Base-by-base conservation (phyloP, 331 rosid genomes). In the Stylosanthes scabra region DNA sequence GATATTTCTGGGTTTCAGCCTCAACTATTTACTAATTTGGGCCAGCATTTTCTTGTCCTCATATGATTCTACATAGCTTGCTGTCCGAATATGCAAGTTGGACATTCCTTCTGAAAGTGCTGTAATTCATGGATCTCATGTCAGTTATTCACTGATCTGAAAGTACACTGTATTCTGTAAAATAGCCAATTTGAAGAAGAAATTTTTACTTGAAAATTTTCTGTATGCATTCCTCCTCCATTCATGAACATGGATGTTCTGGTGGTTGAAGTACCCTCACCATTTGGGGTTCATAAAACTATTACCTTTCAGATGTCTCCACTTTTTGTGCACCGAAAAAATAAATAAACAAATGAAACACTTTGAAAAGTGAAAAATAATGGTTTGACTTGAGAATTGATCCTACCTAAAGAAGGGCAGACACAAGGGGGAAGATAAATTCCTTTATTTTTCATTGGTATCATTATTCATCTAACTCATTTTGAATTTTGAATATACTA, bases 1-100 rank as follows among this genome's bases (percentile, higher is more conserved):
- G 68, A 83, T 78, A 79, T 79, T 75, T 75, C 37, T 78, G 46
- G 45, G 54, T 40, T 16, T 55, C 62, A 66, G 70, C 40, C 39
- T 47, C 60, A 20, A 27, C 44, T 57, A 63, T n/a, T 52, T 41
- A 13, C 64, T 25, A 52, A 12, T 65, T 65, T 52, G 31, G 78
- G 28, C 11, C 6, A 7, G 9, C 25, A 15, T 41, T 6, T 6
- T 54, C 58, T 42, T 61, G 72, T 66, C 65, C 72, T 37, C 28
- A 3, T 45, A 39, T 15, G 27, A 13, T 44, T 46, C 50, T 56
- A 61, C 68, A 82, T 63, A 65, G 72, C 51, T 56, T 47, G 20
- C 37, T 79, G 66, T 79, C 71, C 4, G 11, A 68, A 59, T 60
- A 60, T 79, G 54, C 47, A 40, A 73, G 71, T 51, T 50, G 68